Evolutionary conservation across 108 stramenopile species (phyloP).

Genomic region (Skeletonema tropicum): DNA sequence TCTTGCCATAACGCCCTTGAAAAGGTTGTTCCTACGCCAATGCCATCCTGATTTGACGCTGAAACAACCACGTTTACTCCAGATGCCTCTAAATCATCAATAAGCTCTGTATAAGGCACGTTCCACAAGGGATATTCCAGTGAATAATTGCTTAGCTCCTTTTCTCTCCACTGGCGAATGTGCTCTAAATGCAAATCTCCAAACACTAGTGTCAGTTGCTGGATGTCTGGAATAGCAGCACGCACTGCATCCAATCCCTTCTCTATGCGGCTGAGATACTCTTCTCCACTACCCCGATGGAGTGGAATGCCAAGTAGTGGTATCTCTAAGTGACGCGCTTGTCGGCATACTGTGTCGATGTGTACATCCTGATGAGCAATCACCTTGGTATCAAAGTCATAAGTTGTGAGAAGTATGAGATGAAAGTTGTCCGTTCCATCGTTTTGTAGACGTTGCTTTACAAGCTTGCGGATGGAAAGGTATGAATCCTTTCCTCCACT

Average conservation of each 20-base stretch:
- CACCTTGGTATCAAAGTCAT: constrained; percentile 74
- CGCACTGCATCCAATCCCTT: constrained; percentile 61
- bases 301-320: constrained; percentile 86
- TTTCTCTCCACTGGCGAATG: constrained; percentile 84
- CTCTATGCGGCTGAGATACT: constrained; percentile 67
- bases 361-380: constrained; percentile 89
- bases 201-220: constrained; percentile 66
- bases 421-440: constrained; percentile 8
- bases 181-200: constrained; percentile 95
- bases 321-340: constrained; percentile 74
- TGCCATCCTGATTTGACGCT: constrained; percentile 47
- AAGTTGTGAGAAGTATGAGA: constrained; percentile 87
- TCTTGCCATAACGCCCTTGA: constrained; percentile 42
- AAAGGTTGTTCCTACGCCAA: constrained; percentile 60
- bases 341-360: constrained; percentile 71
- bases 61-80: constrained; percentile 60
- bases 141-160: constrained; percentile 45
- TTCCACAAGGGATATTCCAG: constrained; percentile 83
- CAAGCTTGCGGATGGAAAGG: constrained; percentile 80
- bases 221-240: constrained; percentile 13
- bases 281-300: constrained; percentile 62
- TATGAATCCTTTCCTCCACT: constrained; percentile 94
- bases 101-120: constrained; percentile 56
- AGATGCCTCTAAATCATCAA: constrained; percentile 70
- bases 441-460: constrained; percentile 24